Conservation (phyloP, 2,329 filamentous ascomycete species). For the Hypoxylon sp. region DNA sequence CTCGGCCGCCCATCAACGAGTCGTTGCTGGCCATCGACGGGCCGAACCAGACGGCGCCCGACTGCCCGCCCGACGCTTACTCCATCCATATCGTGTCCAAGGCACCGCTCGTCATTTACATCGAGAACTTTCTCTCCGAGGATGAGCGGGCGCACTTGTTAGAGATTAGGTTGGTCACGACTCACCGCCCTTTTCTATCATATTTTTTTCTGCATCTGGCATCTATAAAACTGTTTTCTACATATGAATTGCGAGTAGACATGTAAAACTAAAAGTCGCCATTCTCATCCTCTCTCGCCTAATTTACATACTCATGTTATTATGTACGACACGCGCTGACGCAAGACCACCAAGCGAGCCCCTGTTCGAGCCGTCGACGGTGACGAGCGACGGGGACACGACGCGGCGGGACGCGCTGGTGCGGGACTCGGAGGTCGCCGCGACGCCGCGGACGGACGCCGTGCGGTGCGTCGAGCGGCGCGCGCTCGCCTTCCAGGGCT, state of each 20-base stretch:
- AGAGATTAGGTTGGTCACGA: conserved; percentile 55
- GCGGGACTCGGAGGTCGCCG: conserved; percentile 61
- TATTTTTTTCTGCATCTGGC: not conserved
- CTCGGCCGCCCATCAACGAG: conserved; percentile 58
- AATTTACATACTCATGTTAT: too few relatives aligned
- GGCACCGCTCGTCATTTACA: conserved; percentile 61
- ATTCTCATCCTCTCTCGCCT: not conserved
- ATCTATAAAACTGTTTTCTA: too few relatives aligned
- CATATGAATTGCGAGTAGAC: too few relatives aligned
- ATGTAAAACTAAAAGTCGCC: too few relatives aligned
- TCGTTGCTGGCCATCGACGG: conserved; percentile 59
- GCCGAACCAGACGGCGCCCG: conserved; percentile 45
- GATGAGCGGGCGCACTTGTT: conserved; percentile 57
- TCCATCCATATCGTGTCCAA: conserved; percentile 57
- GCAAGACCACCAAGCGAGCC: conserved; percentile 48
- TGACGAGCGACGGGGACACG: conserved; percentile 56
- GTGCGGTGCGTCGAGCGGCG: conserved; percentile 55
- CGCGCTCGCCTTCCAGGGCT: conserved; percentile 58
- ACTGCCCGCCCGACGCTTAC: conserved; percentile 54
- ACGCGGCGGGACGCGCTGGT: conserved; percentile 53
- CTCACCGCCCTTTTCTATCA: not conserved
- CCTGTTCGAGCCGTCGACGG: conserved; percentile 58
- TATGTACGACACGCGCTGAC: conserved; percentile 1
- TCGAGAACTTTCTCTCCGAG: conserved; percentile 58
- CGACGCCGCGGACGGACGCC: conserved; percentile 56